Base-by-base conservation (phyloP, 2,329 filamentous ascomycete species). In the Apiospora saccharicola region DNA sequence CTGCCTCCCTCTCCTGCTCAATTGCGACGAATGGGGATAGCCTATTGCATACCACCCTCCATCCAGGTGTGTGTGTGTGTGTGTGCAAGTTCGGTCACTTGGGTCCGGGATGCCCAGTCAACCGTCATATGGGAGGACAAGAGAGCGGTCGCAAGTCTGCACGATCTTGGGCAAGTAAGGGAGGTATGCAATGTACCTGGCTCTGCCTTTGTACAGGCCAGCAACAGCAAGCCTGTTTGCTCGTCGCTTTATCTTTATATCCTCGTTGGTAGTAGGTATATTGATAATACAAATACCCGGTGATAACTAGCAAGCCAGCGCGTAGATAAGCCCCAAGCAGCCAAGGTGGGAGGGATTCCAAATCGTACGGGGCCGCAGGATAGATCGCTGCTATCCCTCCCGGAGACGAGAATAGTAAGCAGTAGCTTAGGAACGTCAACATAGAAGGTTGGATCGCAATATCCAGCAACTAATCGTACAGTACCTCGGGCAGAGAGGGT, bases 151-250 rank as follows among this genome's bases (percentile, higher is more conserved):
- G 46, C 7, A n/a, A 49, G 26, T 30, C 51, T 30, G 51, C 51
- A 53, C 51, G 51, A 53, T 53, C 51, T 53, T 53, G 49, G 49
- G 49, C 49, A 53, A 53, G 49, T 53, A 53, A 53, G 49, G 46
- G 49, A 53, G n/a, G 13, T 26, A 53, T 53, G 49, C 49, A 26
- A 53, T 24, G 49, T 53, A 53, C 49, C 49, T 53, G 49, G 49
- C 13, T 53, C 30, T 57, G 51, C 51, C 51, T 26, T 19, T 19
- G 51, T 57, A 57, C 51, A 57, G 26, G 37, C 37, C 37, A 41
- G 37, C 37, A 41, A 41, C 8, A 41, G 37, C 30, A 34, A 37
- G 30, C 53, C 24, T 30, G 7, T 41, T 34, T 61, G 26, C 53
- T 34, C 53, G 53, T 61, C 26, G 26, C 14, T 30, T 34, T 22